Base-by-base conservation (phyloP, 352 stramenopile genomes). In the Phytopythium mirpurense region DNA sequence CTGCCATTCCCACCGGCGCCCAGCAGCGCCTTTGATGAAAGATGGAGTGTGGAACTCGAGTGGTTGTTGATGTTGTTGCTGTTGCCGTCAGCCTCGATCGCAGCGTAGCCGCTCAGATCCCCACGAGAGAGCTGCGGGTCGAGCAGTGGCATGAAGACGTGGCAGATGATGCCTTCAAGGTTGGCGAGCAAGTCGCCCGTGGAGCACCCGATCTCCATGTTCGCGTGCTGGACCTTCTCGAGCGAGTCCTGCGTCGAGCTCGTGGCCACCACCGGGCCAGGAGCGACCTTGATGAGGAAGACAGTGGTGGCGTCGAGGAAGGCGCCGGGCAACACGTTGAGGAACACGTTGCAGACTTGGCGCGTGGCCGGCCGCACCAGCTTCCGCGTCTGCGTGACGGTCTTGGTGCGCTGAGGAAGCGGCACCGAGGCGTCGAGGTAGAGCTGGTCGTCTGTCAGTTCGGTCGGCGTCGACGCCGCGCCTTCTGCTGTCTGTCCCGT, bases 81-180 rank as follows among this genome's bases (percentile, higher is more conserved):
- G 5, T 21, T 32, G 47, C 47, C 21, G 23, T 43, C 47, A 12
- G 18, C 14, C 9, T 43, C 35, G 0, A 43, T 18, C 12, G 47
- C 8, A 21, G 10, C 27, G 18, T 57, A 57, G 10, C 47, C 34
- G 32, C 16, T 34, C 34, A 53, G 43, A 24, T 63, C 60, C 14
- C 56, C 58, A 27, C 68, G 53, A 0, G 78, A 79, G 5, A 93
- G 59, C 32, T 90, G 79, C 1, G 82, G 74, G 38, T 93, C 83
- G 12, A 96, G 50, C 19, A 96, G 63, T 7, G 88, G 88, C 65
- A 96, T 86, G 68, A 94, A 95, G 5, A 96, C 85, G 46, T 96
- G 79, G 46, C 78, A 91, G 35, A 96, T 85, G 32, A 96, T 70
- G 14, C 86, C 85, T 51, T 91, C 83, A 14, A 96, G 67, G 62